Evolutionary conservation across 2,329 filamentous ascomycete genomes (phyloP).

Genomic region (Trichophyton verrucosum): DNA sequence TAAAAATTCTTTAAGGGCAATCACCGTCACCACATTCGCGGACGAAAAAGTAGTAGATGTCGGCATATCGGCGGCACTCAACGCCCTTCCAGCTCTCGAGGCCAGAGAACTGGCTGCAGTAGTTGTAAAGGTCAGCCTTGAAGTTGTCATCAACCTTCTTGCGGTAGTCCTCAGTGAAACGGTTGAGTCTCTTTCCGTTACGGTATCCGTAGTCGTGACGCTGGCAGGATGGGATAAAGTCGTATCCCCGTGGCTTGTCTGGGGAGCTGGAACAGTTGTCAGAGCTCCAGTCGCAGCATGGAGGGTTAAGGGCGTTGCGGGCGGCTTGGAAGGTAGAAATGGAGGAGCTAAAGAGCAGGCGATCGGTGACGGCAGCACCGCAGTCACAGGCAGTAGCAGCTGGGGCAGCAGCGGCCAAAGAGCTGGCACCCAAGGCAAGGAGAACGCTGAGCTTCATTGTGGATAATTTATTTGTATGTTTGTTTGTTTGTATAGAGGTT

Average conservation of each 20-base stretch:
- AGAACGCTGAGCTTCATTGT: conserved; percentile 10
- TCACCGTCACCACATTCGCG: conserved; percentile 9
- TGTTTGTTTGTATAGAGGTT: background rate
- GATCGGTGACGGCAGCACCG: conserved; percentile 27
- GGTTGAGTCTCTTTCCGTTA: conserved; percentile 40
- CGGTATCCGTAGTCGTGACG: conserved; percentile 48
- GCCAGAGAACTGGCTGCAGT: conserved; percentile 8
- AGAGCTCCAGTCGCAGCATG: conserved; percentile 26
- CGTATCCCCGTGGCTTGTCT: conserved; percentile 22
- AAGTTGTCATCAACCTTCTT: conserved; percentile 41
- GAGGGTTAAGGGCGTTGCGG: conserved; percentile 31
- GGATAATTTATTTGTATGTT: background rate
- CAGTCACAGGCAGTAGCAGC: conserved; percentile 5
- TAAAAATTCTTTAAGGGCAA: background rate
- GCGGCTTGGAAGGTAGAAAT: conserved; percentile 33
- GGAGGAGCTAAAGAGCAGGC: conserved; percentile 35
- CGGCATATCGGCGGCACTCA: conserved; percentile 7
- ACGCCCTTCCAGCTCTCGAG: background rate
- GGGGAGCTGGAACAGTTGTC: conserved; percentile 26
- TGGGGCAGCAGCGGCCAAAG: background rate
- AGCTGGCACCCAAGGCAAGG: conserved; percentile 4
- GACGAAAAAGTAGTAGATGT: conserved; percentile 10
- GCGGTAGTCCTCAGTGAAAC: conserved; percentile 36
- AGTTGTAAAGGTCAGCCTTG: conserved; percentile 22
- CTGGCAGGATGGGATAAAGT: conserved; percentile 33